Evolutionary conservation across 495 filamentous ascomycete genomes (phyloP).

Genomic region (Extremus antarcticus): DNA sequence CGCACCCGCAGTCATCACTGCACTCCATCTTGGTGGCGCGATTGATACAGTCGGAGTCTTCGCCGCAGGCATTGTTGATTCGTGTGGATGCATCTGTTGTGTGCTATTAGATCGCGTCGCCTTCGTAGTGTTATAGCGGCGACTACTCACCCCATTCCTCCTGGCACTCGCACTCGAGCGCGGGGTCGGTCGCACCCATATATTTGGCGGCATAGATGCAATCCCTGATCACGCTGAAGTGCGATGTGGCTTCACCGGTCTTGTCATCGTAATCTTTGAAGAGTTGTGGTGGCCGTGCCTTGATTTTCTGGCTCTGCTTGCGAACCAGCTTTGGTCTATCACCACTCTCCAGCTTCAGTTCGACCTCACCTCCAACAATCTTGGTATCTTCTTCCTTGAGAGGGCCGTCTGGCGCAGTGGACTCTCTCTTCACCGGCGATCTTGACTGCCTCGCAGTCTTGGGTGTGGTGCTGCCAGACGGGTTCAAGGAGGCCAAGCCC

Average conservation of each 20-base stretch:
- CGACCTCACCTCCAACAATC: constrained; percentile 45
- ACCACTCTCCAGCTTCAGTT: constrained; percentile 53
- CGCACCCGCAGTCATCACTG: constrained; percentile 75
- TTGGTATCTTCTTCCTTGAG: constrained; percentile 32
- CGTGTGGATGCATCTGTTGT: constrained; percentile 47
- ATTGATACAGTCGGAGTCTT: constrained; percentile 98
- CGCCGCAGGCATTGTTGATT: constrained; percentile 77
- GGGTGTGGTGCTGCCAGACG: constrained; percentile 3
- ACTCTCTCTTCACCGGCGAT: constrained; percentile 22
- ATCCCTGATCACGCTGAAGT: constrained; percentile 69
- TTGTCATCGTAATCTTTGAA: constrained; percentile 61
- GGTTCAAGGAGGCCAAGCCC: constrained; percentile 3
- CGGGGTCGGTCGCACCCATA: constrained; percentile 83
- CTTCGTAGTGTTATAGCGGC: not conserved
- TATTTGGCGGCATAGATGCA: constrained; percentile 84
- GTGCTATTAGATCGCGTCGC: constrained; percentile 13
- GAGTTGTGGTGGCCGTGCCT: constrained; percentile 47
- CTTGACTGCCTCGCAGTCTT: constrained; percentile 4
- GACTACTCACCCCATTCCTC: constrained; percentile 86
- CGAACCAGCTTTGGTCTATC: constrained; percentile 64
- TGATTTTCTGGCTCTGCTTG: constrained; percentile 60
- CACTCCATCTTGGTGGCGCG: constrained; percentile 97
- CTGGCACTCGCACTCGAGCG: constrained; percentile 87
- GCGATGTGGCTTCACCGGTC: constrained; percentile 59
- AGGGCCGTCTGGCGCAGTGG: constrained; percentile 19